Evolutionary conservation across 78 protist genomes (phyloP).

Genomic region (Anaeramoeba flamelloides): DNA sequence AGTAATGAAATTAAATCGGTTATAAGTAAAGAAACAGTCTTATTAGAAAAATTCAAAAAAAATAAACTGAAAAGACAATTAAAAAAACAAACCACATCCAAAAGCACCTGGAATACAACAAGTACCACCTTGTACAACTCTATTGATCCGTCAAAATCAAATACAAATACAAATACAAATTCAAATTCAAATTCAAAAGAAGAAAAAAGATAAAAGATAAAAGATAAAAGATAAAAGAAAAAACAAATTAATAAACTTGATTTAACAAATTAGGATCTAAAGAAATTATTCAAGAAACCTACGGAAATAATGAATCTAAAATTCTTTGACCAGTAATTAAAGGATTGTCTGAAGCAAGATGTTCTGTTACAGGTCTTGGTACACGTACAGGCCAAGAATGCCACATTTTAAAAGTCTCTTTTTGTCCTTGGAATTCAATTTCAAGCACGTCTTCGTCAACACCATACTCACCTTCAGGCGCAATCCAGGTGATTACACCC

Average conservation of each 20-base stretch:
- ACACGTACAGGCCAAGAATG: conserved; percentile 98
- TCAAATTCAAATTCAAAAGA: no score
- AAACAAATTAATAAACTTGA: not conserved
- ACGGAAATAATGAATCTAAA: conserved; percentile 96
- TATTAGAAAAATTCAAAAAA: no score
- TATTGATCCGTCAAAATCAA: no score
- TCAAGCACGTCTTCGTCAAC: no score
- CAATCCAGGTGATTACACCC: conserved; percentile 74
- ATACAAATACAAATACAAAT: no score
- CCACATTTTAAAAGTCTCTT: conserved; percentile 49
- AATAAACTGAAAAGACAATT: no score
- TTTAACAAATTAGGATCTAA: not conserved
- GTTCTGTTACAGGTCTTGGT: conserved; percentile 82
- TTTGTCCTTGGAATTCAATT: conserved; percentile 39
- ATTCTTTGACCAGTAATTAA: conserved; percentile 59
- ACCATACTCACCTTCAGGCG: conserved; percentile 73
- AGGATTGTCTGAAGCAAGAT: conserved; percentile 79
- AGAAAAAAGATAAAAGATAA: no score
- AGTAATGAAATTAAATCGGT: no score
- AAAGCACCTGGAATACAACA: conserved; percentile 99
- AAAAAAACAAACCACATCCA: conserved; percentile 85
- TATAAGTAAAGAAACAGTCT: no score
- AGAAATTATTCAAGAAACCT: conserved; percentile 9
- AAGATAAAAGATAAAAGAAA: no score
- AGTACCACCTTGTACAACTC: conserved; percentile 97